Evolutionary conservation across 2,329 filamentous ascomycete species (phyloP).

Genomic region (Colletotrichum chrysophilum): DNA sequence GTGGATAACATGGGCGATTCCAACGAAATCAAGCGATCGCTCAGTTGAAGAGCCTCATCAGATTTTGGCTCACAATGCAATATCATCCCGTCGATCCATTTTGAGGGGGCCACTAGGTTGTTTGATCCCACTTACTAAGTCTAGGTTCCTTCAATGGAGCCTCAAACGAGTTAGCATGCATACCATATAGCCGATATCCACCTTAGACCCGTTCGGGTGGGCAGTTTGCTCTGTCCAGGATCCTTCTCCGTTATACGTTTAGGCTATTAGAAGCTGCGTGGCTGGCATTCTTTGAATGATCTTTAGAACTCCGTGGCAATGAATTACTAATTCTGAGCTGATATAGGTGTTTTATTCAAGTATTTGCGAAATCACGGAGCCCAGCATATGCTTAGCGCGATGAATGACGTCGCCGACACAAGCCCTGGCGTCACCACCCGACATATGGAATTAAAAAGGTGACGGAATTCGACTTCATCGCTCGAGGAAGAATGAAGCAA

Average conservation of each 20-base stretch:
- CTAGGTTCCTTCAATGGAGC: background rate
- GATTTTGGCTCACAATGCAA: background rate
- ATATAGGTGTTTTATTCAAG: accelerated
- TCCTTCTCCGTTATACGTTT: background rate
- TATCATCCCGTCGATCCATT: accelerated
- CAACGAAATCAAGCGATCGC: background rate
- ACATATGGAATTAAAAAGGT: background rate
- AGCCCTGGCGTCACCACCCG: background rate
- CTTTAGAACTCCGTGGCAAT: accelerated
- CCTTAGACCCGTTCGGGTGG: accelerated
- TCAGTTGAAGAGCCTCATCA: background rate
- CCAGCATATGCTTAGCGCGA: background rate
- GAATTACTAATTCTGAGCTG: background rate
- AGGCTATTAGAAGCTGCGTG: background rate
- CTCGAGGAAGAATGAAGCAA: background rate
- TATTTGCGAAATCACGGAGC: background rate
- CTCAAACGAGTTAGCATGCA: background rate
- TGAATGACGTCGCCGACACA: background rate
- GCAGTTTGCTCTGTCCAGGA: background rate
- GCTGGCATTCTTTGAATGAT: background rate
- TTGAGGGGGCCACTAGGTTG: background rate
- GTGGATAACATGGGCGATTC: no score
- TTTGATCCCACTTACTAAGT: background rate
- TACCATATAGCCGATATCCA: background rate
- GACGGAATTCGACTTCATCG: background rate